Conservation (phyloP, 1,284 basidiomycete species). For the Ganoderma lucidum region DNA sequence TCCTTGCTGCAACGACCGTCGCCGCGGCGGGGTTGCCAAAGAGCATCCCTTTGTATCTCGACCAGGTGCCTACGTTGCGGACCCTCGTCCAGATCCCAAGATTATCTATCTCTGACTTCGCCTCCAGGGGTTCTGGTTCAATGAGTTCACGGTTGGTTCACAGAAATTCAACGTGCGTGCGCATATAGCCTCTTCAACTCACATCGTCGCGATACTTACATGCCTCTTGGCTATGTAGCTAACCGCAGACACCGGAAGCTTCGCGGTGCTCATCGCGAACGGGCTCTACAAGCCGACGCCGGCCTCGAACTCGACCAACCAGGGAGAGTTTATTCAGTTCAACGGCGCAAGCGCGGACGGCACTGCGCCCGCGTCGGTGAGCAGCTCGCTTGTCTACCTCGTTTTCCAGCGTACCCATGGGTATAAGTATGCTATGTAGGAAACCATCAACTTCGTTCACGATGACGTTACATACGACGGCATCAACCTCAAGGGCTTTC, state of each 20-base stretch:
- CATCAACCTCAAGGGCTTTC: constrained; percentile 2
- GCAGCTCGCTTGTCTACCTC: neutral
- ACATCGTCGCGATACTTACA: neutral
- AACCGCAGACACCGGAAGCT: constrained; percentile 4
- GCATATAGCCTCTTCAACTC: neutral
- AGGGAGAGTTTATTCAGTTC: constrained; percentile 20
- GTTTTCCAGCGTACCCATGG: neutral
- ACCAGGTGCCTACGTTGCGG: neutral
- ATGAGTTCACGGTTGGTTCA: neutral
- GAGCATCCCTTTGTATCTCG: neutral
- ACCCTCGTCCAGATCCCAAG: neutral
- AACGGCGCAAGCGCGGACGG: constrained; percentile 18
- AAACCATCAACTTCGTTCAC: constrained; percentile 10
- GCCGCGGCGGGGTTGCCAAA: neutral
- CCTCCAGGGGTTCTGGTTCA: constrained; percentile 11
- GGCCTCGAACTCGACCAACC: constrained; percentile 14
- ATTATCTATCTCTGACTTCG: neutral
- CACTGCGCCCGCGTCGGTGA: constrained; percentile 8
- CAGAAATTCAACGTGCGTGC: constrained; percentile 8
- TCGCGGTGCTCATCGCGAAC: constrained; percentile 14
- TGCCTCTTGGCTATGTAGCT: neutral
- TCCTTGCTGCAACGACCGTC: neutral
- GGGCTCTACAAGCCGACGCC: constrained; percentile 14
- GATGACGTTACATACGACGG: constrained; percentile 12
- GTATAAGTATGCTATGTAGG: neutral